Evolutionary conservation across 169 alveolate genomes (phyloP).

Genomic region (Neospora caninum): DNA sequence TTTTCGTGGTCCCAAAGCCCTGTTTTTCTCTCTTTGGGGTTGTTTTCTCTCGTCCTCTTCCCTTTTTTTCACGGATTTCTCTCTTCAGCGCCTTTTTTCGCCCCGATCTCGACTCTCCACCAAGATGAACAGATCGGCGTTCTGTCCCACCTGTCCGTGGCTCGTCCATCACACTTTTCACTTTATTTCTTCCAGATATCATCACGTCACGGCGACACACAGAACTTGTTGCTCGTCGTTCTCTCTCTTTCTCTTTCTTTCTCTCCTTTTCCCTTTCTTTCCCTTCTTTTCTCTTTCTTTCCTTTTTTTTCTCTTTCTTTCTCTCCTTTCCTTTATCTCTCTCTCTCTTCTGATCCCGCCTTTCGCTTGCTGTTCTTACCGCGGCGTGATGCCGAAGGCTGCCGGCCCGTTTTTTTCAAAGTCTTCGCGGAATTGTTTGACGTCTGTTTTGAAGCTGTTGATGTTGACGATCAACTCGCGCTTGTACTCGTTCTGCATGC

Average conservation of each 20-base stretch:
- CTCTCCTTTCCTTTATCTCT: slow-evolving; percentile 52
- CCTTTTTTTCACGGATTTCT: no score
- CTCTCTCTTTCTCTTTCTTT: neutral
- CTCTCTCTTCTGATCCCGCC: slow-evolving; percentile 47
- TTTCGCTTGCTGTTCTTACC: slow-evolving; percentile 66
- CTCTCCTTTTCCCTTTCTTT: slow-evolving; percentile 58
- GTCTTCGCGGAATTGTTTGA: slow-evolving; percentile 88
- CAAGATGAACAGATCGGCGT: no score
- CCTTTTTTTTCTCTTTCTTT: slow-evolving; percentile 40
- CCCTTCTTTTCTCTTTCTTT: slow-evolving; percentile 47
- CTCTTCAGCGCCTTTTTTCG: no score
- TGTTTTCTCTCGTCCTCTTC: neutral
- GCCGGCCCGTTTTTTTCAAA: slow-evolving; percentile 94
- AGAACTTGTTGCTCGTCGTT: no score
- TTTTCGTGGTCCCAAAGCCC: no score
- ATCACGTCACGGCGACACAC: no score
- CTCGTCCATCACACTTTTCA: no score
- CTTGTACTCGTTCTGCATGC: slow-evolving; percentile 85
- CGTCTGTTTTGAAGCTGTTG: slow-evolving; percentile 87
- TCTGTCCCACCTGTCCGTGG: no score
- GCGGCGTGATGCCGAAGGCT: slow-evolving; percentile 87
- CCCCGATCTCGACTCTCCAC: no score
- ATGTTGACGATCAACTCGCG: slow-evolving; percentile 87
- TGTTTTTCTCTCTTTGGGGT: no score
- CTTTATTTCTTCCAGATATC: no score